These are phyloP conservation scores for Rhytidhysteron rufulum DNA, from an alignment of 2,329 filamentous ascomycete genomes.

Conservation along the genomic window DNA sequence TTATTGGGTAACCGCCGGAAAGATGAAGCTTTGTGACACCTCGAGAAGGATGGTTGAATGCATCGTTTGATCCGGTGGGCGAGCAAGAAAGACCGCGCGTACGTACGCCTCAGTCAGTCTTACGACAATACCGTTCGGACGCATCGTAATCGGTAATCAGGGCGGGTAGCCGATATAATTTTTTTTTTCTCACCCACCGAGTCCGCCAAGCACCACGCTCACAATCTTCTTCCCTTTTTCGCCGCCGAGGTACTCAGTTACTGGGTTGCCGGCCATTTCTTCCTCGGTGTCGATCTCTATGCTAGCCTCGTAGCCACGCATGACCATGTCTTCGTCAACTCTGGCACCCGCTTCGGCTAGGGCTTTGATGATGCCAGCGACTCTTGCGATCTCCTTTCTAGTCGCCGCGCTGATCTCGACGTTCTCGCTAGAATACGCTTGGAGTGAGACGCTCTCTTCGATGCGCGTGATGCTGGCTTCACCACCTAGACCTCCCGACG, in stretches of 20 bases:
- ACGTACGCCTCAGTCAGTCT: too few species aligned
- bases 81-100: too few species aligned
- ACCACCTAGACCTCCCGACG: slow-evolving; percentile 40
- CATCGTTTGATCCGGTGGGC: too few species aligned
- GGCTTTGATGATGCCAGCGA: slow-evolving; percentile 76
- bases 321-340: slow-evolving; percentile 88
- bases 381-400: slow-evolving; percentile 80
- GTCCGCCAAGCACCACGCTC: neutral
- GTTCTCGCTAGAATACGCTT: slow-evolving; percentile 93
- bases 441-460: slow-evolving; percentile 80
- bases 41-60: too few species aligned
- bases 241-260: slow-evolving; percentile 4
- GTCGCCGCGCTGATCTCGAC: slow-evolving; percentile 74
- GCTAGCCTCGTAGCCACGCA: slow-evolving; percentile 75
- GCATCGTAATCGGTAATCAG: too few species aligned
- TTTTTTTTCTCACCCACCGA: too few species aligned
- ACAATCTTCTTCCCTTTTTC: slow-evolving; percentile 1
- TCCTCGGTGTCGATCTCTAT: slow-evolving; percentile 68
- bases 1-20: too few species aligned
- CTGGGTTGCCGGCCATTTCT: slow-evolving; percentile 46
- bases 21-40: too few species aligned
- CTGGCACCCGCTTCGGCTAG: slow-evolving; percentile 77
- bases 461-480: slow-evolving; percentile 71
- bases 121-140: too few species aligned
- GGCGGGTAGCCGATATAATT: too few species aligned